Percentiles rank a stretch among this genome's conserved stretches.
phyloP scores from a whole-genome alignment of 192 early-diverging fungal species.

The Blastocladiella britannica region DNA sequence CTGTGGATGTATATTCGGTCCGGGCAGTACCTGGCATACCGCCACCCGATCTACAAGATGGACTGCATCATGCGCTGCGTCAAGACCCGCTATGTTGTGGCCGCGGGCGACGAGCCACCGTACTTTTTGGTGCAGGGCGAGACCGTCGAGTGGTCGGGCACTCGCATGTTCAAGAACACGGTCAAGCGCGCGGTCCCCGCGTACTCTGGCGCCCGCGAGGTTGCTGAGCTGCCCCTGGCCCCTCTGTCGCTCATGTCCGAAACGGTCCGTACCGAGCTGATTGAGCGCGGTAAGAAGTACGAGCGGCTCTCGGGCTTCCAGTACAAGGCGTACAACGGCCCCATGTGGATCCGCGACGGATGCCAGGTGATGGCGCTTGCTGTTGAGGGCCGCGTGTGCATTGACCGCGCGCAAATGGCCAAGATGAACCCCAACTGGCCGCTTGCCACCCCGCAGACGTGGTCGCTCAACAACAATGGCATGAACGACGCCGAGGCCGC shows the following conservation, averaged over 20 bases:
- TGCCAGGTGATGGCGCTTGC: not conserved
- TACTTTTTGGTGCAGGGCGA: constrained; percentile 2
- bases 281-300: constrained; percentile 4
- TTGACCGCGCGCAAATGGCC: not conserved
- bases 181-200: constrained; percentile 1
- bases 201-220: not conserved
- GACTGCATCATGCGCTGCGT: too few relatives aligned
- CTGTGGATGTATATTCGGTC: too few relatives aligned
- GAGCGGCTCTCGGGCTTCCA: constrained; percentile 3
- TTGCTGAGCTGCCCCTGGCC: not conserved
- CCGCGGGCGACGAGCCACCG: not conserved
- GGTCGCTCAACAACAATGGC: not conserved
- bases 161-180: constrained; percentile 1
- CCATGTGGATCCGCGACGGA: constrained; percentile 1
- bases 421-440: constrained; percentile 5
- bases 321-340: constrained; percentile 2
- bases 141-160: constrained; percentile 4
- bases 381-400: not conserved
- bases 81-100: not conserved
- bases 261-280: not conserved
- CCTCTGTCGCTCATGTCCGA: constrained; percentile 1
- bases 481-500: not conserved
- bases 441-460: not conserved
- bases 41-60: too few relatives aligned
- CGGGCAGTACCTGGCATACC: too few relatives aligned